Percentiles rank a stretch among this genome's conserved stretches.
These are phyloP conservation scores for Zancudomyces culisetae DNA, from an alignment of 371 early-diverging fungal species.

Conservation along the genomic window DNA sequence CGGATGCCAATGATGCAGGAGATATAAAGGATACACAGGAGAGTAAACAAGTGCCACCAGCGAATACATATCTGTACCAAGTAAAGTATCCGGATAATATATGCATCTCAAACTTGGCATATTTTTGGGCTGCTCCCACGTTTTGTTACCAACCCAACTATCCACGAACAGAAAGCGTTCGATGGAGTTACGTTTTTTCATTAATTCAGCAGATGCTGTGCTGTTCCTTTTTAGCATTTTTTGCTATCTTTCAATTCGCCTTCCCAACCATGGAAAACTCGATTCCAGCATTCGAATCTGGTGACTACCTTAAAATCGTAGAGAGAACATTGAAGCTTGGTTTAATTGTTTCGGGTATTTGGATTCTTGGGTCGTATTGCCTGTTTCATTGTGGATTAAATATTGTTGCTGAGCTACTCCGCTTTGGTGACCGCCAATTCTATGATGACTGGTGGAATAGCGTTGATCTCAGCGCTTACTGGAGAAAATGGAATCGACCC, in stretches of 20 bases:
- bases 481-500: slow-evolving; percentile 81
- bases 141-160: slow-evolving; percentile 77
- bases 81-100: slow-evolving; percentile 60
- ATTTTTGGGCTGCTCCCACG: slow-evolving; percentile 71
- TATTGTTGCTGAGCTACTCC: slow-evolving; percentile 53
- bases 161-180: slow-evolving; percentile 47
- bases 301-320: slow-evolving; percentile 38
- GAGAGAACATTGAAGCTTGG: slow-evolving; percentile 76
- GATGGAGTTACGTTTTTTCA: slow-evolving; percentile 56
- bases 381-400: slow-evolving; percentile 71
- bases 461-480: slow-evolving; percentile 58
- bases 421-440: slow-evolving; percentile 80
- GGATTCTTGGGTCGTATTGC: slow-evolving; percentile 81
- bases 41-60: no score
- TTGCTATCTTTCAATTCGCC: slow-evolving; percentile 62
- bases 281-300: slow-evolving; percentile 44
- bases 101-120: slow-evolving; percentile 37
- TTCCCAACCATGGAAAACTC: slow-evolving; percentile 71
- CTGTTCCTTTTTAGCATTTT: slow-evolving; percentile 51
- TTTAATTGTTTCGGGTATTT: slow-evolving; percentile 54
- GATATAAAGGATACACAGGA: slow-evolving; percentile 13
- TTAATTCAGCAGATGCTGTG: slow-evolving; percentile 47
- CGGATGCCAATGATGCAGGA: neutral
- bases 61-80: no score
- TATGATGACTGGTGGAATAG: slow-evolving; percentile 88